These are phyloP conservation scores for Pythium biforme DNA, from an alignment of 352 stramenopile genomes.

Conservation along the genomic window DNA sequence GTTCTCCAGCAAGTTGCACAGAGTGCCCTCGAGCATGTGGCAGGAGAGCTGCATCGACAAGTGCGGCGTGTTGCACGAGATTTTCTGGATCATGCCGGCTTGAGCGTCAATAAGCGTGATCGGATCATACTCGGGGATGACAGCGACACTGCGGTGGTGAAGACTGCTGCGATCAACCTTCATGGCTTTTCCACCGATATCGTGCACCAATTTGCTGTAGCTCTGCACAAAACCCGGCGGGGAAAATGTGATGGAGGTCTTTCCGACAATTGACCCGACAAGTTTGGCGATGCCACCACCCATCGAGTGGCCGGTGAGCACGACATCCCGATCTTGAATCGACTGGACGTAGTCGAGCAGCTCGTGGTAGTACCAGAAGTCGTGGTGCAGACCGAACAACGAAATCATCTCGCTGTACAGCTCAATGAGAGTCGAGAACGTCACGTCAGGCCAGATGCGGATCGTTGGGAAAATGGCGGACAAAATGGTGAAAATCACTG, in stretches of 20 bases:
- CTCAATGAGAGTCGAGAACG: constrained; percentile 84
- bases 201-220: constrained; percentile 87
- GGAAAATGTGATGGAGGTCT: constrained; percentile 84
- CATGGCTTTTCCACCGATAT: constrained; percentile 67
- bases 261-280: constrained; percentile 73
- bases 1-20: constrained; percentile 84
- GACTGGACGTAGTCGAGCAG: constrained; percentile 80
- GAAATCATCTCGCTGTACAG: constrained; percentile 85
- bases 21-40: constrained; percentile 89
- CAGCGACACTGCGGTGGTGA: constrained; percentile 81
- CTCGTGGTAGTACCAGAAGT: constrained; percentile 88
- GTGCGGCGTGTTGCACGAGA: constrained; percentile 85
- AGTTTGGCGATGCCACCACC: constrained; percentile 83
- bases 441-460: constrained; percentile 90
- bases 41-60: constrained; percentile 89
- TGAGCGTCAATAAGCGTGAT: constrained; percentile 88
- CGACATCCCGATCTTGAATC: constrained; percentile 75
- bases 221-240: constrained; percentile 84
- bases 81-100: constrained; percentile 87
- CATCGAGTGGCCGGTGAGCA: constrained; percentile 89
- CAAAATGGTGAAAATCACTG: constrained; percentile 87
- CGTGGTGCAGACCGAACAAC: constrained; percentile 85
- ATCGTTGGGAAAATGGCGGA: constrained; percentile 90
- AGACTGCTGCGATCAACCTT: constrained; percentile 74
- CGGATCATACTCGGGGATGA: constrained; percentile 88